Base-by-base conservation (phyloP, 768 basidiomycete genomes). In the Xerocomellus amylosporus region DNA sequence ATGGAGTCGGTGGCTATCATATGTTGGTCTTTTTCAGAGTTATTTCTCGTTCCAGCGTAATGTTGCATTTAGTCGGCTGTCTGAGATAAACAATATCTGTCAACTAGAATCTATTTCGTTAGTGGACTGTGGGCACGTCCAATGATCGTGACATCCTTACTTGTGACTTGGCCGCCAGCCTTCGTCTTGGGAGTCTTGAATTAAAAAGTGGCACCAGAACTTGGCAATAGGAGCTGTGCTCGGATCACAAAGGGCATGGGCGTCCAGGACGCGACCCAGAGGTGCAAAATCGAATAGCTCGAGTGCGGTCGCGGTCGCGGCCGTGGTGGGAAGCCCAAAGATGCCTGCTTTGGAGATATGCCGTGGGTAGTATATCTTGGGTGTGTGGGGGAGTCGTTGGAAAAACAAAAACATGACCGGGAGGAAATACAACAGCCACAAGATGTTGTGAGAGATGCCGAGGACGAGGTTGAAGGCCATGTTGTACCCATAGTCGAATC, bases 401-500 rank as follows among this genome's bases (percentile, higher is more conserved):
- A 87, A 49, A 43, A 81, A n/a, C n/a, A n/a, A n/a, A n/a, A n/a
- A 6, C 13, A 78, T 75, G 33, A 79, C 33, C 12, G 74, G 75
- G 43, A 85, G 73, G 3, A 87, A 76, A 71, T 89, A 98, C 13
- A 81, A 51, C 30, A 86, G 65, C 96, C 97, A 98, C 15, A 96
- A 69, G 26, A 81, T 36, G 68, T 96, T 93, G 71, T 98, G 94
- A 1, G 75, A 55, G 33, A 93, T 61, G 2, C 93, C 96, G 54
- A 98, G 59, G 52, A 73, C 59, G 62, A 94, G 71, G 71, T 93
- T 94, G 77, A 91, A 93, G 0, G 76, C 67, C 71, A 96, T 91
- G 77, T 99, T 98, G 77, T 98, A 99, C 8, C 86, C 73, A 69
- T 99, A 98, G 73, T 95, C 87, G 73, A 96, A 97, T 48, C 87